A percentile compares a stretch with the other conserved stretches of the same genome.
These are phyloP conservation scores for Somion occarium DNA, from an alignment of 1,284 basidiomycete species.

Conservation along the genomic window DNA sequence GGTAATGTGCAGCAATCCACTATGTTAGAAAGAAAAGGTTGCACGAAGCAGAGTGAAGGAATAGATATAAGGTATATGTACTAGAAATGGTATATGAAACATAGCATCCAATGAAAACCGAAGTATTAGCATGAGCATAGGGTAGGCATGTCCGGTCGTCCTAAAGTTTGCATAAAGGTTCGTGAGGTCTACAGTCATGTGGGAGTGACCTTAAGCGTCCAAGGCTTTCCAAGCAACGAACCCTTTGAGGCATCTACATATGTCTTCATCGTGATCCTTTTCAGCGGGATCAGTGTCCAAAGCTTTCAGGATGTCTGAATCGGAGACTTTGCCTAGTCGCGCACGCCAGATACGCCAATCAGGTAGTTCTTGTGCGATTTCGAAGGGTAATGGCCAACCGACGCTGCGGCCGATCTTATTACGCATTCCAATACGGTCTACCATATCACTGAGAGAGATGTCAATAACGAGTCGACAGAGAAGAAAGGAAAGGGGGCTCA, in stretches of 20 bases:
- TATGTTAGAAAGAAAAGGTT: too few species aligned
- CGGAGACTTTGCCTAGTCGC: constrained; percentile 9
- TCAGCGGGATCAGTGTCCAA: constrained; percentile 10
- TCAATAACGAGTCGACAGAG: neutral
- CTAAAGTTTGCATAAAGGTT: too few species aligned
- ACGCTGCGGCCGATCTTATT: constrained; percentile 40
- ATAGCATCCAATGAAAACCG: too few species aligned
- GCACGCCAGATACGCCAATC: constrained; percentile 53
- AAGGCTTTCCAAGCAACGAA: constrained; percentile 36
- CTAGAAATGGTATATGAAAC: too few species aligned
- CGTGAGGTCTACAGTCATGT: too few species aligned
- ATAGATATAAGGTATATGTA: too few species aligned
- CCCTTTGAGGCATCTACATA: constrained; percentile 28
- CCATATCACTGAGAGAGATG: constrained; percentile 56
- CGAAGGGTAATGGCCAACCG: constrained; percentile 48
- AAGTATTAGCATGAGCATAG: too few species aligned
- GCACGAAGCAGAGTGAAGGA: too few species aligned
- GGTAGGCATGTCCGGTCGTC: too few species aligned
- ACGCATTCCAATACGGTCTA: constrained; percentile 62
- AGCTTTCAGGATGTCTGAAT: constrained; percentile 3
- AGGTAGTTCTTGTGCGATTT: constrained; percentile 33
- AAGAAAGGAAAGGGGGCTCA: constrained; percentile 27
- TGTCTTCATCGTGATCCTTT: constrained; percentile 7
- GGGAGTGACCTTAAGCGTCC: too few species aligned
- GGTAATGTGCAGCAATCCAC: too few species aligned